These are phyloP conservation scores for Globisporangium cylindrosporum DNA, from an alignment of 352 stramenopile genomes.

Conservation along the genomic window DNA sequence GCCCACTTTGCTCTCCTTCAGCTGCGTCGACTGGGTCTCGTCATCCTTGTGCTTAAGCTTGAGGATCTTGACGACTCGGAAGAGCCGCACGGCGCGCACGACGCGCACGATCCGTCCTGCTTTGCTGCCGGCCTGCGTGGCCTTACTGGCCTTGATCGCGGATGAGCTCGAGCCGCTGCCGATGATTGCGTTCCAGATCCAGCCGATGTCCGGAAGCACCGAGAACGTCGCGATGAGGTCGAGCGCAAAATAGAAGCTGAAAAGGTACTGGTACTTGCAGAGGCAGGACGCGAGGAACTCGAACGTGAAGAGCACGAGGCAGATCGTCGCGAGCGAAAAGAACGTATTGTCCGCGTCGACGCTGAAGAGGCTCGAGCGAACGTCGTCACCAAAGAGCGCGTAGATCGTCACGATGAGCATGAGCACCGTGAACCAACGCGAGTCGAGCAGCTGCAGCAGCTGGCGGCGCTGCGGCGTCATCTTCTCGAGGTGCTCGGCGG, in stretches of 20 bases:
- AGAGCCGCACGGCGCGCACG: slow-evolving; percentile 75
- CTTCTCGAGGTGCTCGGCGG: slow-evolving; percentile 37
- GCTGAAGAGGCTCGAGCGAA: slow-evolving; percentile 77
- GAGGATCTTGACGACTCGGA: slow-evolving; percentile 85
- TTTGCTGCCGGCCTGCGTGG: slow-evolving; percentile 69
- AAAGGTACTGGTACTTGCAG: slow-evolving; percentile 69
- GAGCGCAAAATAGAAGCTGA: slow-evolving; percentile 91
- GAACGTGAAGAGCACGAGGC: slow-evolving; percentile 83
- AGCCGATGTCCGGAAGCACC: slow-evolving; percentile 82
- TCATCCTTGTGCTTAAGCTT: slow-evolving; percentile 81
- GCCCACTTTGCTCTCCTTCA: slow-evolving; percentile 87
- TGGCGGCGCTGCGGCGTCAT: slow-evolving; percentile 36
- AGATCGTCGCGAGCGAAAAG: slow-evolving; percentile 81
- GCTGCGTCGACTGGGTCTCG: slow-evolving; percentile 24
- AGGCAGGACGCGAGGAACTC: slow-evolving; percentile 87
- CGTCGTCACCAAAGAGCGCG: slow-evolving; percentile 91
- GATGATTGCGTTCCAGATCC: slow-evolving; percentile 76
- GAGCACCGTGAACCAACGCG: slow-evolving; percentile 64
- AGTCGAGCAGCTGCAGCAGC: slow-evolving; percentile 62
- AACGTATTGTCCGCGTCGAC: slow-evolving; percentile 80
- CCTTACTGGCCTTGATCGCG: slow-evolving; percentile 67
- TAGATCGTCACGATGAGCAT: slow-evolving; percentile 93
- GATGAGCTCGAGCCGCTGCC: slow-evolving; percentile 40
- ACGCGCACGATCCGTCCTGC: slow-evolving; percentile 85
- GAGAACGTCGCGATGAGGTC: slow-evolving; percentile 86